Conservation (phyloP, 768 basidiomycete genomes). For the Podaxis mareebaensis region DNA sequence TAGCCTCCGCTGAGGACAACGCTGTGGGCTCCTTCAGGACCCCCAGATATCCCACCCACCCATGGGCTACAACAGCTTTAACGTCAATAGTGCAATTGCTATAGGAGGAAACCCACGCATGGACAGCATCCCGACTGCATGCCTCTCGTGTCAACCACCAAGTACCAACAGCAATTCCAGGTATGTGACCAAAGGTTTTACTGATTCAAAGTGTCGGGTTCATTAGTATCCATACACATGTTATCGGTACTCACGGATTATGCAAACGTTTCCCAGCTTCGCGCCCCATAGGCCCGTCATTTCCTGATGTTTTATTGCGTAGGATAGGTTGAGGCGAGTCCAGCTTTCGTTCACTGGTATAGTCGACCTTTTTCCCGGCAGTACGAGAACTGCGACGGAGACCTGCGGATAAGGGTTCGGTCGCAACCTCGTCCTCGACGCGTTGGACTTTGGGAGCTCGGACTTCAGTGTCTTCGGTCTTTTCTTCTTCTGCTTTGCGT, state of each 20-base stretch:
- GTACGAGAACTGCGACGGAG: conserved; percentile 71
- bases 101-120: conserved; percentile 61
- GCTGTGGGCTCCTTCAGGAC: conserved; percentile 74
- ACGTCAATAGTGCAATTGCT: not conserved
- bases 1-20: conserved; percentile 90
- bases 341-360: conserved; percentile 43
- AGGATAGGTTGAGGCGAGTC: conserved; percentile 39
- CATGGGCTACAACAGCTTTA: conserved; percentile 53
- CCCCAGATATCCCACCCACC: conserved; percentile 79
- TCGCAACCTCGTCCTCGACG: conserved; percentile 25
- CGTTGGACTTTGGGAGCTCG: conserved; percentile 32
- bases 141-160: conserved; percentile 77
- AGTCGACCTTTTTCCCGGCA: conserved; percentile 57
- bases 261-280: conserved; percentile 36
- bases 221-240: not conserved
- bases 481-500: conserved; percentile 23
- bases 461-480: conserved; percentile 19
- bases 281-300: conserved; percentile 38
- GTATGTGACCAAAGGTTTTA: conserved; percentile 80
- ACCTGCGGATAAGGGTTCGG: conserved; percentile 24
- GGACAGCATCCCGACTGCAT: conserved; percentile 78
- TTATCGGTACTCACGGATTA: conserved; percentile 48
- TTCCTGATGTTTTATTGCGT: conserved; percentile 34
- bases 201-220: conserved; percentile 33
- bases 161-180: conserved; percentile 74